Base-by-base conservation (phyloP, 2,329 filamentous ascomycete species). In the Alternaria postmessia region DNA sequence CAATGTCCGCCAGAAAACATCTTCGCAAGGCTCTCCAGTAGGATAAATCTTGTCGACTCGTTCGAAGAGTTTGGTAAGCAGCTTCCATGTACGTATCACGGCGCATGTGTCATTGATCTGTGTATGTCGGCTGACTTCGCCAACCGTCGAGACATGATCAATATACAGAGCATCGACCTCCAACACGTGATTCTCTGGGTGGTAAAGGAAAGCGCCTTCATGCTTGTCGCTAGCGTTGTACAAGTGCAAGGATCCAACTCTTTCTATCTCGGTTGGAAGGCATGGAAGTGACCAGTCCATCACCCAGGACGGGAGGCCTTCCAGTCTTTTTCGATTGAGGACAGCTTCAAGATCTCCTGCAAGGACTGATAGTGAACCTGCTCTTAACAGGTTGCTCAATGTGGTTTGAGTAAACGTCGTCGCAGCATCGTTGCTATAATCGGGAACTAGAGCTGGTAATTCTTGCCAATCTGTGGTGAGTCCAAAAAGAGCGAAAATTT, bases 251-350 rank as follows among this genome's bases (percentile, higher is more conserved):
- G 64, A 64, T 14, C 51, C 53, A 7, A 70, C 61, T 57, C 67
- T 57, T 48, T 64, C 62, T 12, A 68, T 59, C 22, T 68, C 64
- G 4, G 42, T 18, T 5, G 51, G 58, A 3, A 67, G 59, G 28
- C 66, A 70, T 14, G 66, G 65, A 5, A 70, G 52, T 5, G 64
- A 59, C 67, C 67, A 70, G 43, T 70, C 67, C 58, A 70, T 68
- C 7, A 64, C 66, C 66, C 66, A 68, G 6, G 66, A 67, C 5
- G 67, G 61, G 12, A 68, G 61, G n/a, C 22, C 52, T 7, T 52
- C 43, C 3, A 67, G 24, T 26, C 65, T 52, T 51, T 65, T 64
- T 4, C 67, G 65, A 36, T 58, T 63, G 1, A 68, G 49, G 7
- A 56, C 54, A 20, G 61, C 59, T 20, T 65, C 59, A 11, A 69